phyloP scores from a whole-genome alignment of 2,329 filamentous ascomycete genomes.

The Apiospora malaysiana region DNA sequence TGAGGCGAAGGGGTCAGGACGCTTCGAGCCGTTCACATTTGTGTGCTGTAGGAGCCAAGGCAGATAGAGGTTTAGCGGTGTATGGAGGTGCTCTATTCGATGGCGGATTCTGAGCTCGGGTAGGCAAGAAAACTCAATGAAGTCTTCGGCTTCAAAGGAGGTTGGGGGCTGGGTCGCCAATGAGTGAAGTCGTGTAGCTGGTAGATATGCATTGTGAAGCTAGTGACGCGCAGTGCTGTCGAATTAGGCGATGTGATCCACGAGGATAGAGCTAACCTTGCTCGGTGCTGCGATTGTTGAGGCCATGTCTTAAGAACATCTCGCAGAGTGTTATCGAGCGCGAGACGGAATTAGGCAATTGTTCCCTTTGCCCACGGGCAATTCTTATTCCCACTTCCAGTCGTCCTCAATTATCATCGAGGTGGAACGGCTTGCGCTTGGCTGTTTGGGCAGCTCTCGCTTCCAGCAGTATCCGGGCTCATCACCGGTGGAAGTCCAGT shows the following conservation, averaged over 20 bases:
- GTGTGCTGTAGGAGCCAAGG: background rate
- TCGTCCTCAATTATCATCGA: background rate
- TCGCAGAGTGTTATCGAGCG: background rate
- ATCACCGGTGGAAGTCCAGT: background rate
- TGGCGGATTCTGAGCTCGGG: background rate
- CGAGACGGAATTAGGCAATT: background rate
- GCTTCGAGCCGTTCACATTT: background rate
- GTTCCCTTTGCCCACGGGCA: background rate
- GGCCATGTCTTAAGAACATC: background rate
- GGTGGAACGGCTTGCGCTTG: background rate
- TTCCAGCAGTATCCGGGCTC: background rate
- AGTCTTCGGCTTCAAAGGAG: background rate
- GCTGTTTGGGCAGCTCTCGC: background rate
- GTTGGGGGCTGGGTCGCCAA: background rate
- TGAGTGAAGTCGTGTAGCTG: background rate
- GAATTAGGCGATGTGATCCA: background rate
- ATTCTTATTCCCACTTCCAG: background rate
- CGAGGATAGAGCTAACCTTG: background rate
- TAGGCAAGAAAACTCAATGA: too few relatives aligned
- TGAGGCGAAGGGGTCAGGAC: background rate
- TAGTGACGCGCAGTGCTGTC: background rate
- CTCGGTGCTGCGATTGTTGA: background rate
- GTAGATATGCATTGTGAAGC: background rate
- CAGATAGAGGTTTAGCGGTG: too few relatives aligned
- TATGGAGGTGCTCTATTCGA: background rate